phyloP scores from a whole-genome alignment of 257 asterid species.

The Fraxinus quadrangulata region DNA sequence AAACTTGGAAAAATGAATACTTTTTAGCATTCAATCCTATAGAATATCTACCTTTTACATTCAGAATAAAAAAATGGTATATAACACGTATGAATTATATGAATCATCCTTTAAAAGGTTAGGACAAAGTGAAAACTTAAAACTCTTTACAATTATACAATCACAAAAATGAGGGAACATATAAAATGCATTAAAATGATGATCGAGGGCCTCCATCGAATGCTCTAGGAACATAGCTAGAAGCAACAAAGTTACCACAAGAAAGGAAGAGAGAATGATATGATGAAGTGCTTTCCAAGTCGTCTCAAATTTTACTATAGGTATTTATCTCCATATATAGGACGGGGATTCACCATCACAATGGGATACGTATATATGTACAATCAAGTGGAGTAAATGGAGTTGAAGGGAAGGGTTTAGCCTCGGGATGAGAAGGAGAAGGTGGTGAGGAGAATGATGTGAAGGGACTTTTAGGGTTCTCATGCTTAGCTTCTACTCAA shows the following conservation, averaged over 20 bases:
- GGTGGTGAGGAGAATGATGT: constrained; percentile 77
- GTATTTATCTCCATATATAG: not conserved
- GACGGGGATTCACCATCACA: not conserved
- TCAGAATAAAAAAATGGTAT: too few species aligned
- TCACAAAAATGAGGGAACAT: not conserved
- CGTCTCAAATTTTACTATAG: not conserved
- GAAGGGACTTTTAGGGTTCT: constrained; percentile 74
- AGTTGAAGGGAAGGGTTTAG: constrained; percentile 22
- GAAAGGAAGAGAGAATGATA: not conserved
- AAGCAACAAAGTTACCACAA: not conserved
- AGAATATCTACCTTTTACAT: too few species aligned
- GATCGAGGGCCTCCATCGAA: not conserved
- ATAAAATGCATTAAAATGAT: not conserved
- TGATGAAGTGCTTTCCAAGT: not conserved
- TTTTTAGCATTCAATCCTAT: not conserved
- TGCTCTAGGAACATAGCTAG: not conserved
- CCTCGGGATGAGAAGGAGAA: constrained; percentile 61
- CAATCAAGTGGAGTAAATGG: not conserved
- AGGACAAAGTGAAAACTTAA: not conserved
- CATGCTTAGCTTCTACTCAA: constrained; percentile 79
- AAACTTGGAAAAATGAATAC: not conserved
- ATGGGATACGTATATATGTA: not conserved
- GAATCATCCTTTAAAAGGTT: not conserved
- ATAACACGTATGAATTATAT: not conserved
- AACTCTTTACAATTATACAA: not conserved